Evolutionary conservation across 352 stramenopile species (phyloP).

Genomic region (Globisporangium spinosum): DNA sequence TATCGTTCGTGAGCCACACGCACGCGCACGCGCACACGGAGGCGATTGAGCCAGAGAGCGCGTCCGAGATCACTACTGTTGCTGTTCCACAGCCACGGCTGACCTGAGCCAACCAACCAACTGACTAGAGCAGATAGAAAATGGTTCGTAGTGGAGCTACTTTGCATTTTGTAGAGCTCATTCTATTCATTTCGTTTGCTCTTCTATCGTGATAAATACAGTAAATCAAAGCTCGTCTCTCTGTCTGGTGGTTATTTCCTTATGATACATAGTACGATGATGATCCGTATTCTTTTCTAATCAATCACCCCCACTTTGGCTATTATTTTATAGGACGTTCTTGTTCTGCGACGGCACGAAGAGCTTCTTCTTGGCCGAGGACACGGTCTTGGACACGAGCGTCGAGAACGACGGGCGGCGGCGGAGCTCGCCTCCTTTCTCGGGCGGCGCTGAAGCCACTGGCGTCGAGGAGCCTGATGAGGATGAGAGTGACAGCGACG

Average conservation of each 20-base stretch:
- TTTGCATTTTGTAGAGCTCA: neutral
- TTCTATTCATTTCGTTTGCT: neutral
- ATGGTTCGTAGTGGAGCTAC: neutral
- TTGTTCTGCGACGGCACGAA: constrained; percentile 15
- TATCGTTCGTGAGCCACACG: neutral
- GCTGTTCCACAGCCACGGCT: neutral
- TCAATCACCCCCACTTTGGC: neutral
- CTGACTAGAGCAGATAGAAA: neutral
- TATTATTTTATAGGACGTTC: constrained; percentile 9
- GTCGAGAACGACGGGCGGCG: constrained; percentile 30
- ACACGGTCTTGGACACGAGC: constrained; percentile 53
- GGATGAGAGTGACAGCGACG: neutral
- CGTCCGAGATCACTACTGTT: neutral
- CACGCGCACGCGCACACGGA: neutral
- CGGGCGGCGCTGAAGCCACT: neutral
- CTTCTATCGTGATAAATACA: neutral
- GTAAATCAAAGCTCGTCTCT: no score
- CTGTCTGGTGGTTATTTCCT: no score
- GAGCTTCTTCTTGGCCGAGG: constrained; percentile 56
- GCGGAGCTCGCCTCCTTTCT: constrained; percentile 9
- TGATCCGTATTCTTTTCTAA: no score
- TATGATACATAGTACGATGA: no score
- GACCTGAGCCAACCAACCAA: neutral
- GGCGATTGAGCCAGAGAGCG: neutral
- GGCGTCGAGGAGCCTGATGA: neutral